These are phyloP conservation scores for Penicillium crystallinum DNA, from an alignment of 495 filamentous ascomycete genomes.

Conservation along the genomic window DNA sequence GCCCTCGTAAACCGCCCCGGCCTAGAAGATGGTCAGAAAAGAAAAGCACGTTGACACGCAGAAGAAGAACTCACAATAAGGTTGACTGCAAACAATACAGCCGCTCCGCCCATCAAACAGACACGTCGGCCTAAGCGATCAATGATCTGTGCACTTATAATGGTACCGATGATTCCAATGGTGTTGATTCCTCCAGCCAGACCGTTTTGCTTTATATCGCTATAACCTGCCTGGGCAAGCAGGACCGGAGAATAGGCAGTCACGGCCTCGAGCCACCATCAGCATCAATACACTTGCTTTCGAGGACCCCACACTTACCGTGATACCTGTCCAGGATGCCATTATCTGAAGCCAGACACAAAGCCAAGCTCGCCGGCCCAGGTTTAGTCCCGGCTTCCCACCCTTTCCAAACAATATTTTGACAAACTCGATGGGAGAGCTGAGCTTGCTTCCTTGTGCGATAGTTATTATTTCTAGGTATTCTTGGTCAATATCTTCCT, in stretches of 20 bases:
- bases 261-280: constrained; percentile 29
- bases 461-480: constrained; percentile 37
- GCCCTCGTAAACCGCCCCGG: constrained; percentile 37
- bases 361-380: constrained; percentile 44
- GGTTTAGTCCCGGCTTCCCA: constrained; percentile 25
- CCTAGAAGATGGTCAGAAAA: constrained; percentile 15
- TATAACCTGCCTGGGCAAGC: constrained; percentile 40
- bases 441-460: constrained; percentile 27
- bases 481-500: constrained; percentile 32
- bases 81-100: constrained; percentile 29
- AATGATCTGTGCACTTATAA: constrained; percentile 51
- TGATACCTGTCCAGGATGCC: constrained; percentile 48
- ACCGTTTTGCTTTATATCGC: constrained; percentile 42
- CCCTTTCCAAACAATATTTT: constrained; percentile 31
- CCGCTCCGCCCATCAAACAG: constrained; percentile 39
- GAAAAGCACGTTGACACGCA: background rate
- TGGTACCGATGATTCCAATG: constrained; percentile 49
- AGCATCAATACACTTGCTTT: background rate
- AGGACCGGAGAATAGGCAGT: constrained; percentile 40
- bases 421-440: constrained; percentile 36
- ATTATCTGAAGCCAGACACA: constrained; percentile 53
- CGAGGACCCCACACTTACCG: constrained; percentile 23
- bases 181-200: constrained; percentile 51
- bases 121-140: constrained; percentile 44
- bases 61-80: constrained; percentile 22